Evolutionary conservation across 2,329 filamentous ascomycete genomes (phyloP).

Genomic region (Aspergillus chevalieri): DNA sequence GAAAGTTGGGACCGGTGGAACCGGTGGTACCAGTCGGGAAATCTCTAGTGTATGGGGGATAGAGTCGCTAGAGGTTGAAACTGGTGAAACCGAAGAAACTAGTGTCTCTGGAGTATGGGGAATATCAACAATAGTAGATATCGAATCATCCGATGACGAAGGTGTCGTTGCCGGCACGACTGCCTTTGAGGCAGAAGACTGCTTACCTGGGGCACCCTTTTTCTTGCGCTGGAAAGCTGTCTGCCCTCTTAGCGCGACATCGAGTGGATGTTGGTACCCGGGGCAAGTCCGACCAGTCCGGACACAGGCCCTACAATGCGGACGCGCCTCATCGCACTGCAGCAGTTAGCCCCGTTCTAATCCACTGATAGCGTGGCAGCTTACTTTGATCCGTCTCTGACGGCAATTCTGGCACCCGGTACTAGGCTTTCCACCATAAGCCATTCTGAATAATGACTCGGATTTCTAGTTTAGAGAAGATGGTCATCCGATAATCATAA

Average conservation of each 20-base stretch:
- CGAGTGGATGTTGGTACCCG: conserved; percentile 23
- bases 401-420: conserved; percentile 24
- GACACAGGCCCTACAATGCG: conserved; percentile 22
- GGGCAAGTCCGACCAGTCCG: conserved; percentile 23
- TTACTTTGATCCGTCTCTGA: conserved; percentile 24
- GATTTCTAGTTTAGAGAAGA: neutral
- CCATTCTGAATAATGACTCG: conserved; percentile 11
- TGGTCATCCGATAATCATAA: neutral
- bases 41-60: neutral
- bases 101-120: neutral
- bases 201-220: neutral
- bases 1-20: neutral
- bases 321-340: conserved; percentile 26
- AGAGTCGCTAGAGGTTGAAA: neutral
- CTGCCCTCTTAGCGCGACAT: conserved; percentile 21
- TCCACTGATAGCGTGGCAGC: neutral
- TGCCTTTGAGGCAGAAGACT: neutral
- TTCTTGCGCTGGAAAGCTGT: conserved; percentile 14
- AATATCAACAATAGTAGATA: neutral
- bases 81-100: neutral
- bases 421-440: conserved; percentile 23
- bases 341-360: neutral
- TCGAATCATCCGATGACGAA: neutral
- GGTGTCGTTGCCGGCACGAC: neutral
- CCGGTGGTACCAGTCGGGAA: neutral